Evolutionary conservation across 441 rosid genomes (phyloP), one percentile per base, ranked within the genome.

Genomic region (Euphorbia corollata): DNA sequence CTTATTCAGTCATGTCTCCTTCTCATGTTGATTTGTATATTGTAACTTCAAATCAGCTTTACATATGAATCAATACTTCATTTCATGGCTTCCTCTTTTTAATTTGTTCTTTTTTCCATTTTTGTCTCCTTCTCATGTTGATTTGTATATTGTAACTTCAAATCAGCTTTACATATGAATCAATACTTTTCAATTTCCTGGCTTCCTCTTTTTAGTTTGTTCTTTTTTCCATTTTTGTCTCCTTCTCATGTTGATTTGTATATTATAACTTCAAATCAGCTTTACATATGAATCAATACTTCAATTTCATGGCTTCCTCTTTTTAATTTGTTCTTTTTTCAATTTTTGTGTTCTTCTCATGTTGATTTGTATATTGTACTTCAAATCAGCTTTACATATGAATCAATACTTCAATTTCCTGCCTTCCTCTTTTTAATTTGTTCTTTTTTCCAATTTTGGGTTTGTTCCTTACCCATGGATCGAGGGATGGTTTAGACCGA

Each of bases 401-500:
- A 20, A 53, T 70, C 10, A 72, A 47, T 72, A 69, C 45, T 61
- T 43, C 48, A 60, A 64, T 62, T 59, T 38, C 73, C n/a, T n/a
- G n/a, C n/a, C n/a, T n/a, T n/a, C n/a, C n/a, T n/a, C n/a, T n/a
- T n/a, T n/a, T n/a, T n/a, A 71, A 78, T 68, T 74, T 64, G 23
- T 65, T 65, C 57, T 56, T 47, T 63, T 70, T 68, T 30, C 13
- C 41, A n/a, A 61, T 68, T 70, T 74, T 61, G 63, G 51, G 22
- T 67, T 67, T 56, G 3, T 15, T 54, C 38, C 63, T 68, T 56
- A 56, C 61, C 72, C 56, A 58, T 59, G 74, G 80, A 67, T 59
- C 63, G 74, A 77, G 80, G 79, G 77, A 76, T 72, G 76, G 24
- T 60, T 64, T 76, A 63, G n/a, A n/a, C n/a, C n/a, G n/a, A 68